phyloP scores from a whole-genome alignment of 495 filamentous ascomycete species.

The Lophiotrema nucula region DNA sequence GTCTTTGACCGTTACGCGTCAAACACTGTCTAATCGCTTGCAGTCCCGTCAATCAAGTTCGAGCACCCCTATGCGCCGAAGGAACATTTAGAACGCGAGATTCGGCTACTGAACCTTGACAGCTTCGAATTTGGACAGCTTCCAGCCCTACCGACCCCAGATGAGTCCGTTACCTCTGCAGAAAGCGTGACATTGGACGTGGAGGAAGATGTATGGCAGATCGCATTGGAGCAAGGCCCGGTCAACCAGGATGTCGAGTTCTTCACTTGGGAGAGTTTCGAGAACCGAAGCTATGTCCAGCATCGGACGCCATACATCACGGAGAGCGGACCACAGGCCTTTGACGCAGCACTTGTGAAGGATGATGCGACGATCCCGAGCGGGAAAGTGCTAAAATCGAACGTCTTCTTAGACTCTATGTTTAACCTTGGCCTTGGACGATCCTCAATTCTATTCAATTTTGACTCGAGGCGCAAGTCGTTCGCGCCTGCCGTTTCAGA shows the following conservation, averaged over 20 bases:
- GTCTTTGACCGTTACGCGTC: conserved; percentile 22
- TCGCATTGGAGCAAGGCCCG: conserved; percentile 36
- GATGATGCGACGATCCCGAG: background rate
- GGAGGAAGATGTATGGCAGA: conserved; percentile 38
- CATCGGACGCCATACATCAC: conserved; percentile 64
- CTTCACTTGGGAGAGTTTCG: conserved; percentile 67
- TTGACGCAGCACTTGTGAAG: conserved; percentile 58
- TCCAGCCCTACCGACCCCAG: conserved; percentile 26
- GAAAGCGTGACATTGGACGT: conserved; percentile 5
- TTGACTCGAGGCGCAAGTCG: conserved; percentile 53
- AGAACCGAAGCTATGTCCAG: conserved; percentile 44
- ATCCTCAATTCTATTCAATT: conserved; percentile 75
- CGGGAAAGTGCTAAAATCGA: conserved; percentile 35
- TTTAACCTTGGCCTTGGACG: conserved; percentile 75
- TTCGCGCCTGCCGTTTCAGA: conserved; percentile 59
- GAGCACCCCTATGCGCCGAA: conserved; percentile 39
- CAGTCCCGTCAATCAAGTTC: conserved; percentile 35
- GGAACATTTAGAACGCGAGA: conserved; percentile 31
- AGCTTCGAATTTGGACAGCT: conserved; percentile 35
- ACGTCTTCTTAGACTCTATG: conserved; percentile 60
- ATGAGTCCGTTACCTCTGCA: conserved; percentile 24
- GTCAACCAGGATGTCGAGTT: conserved; percentile 52
- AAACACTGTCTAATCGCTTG: conserved; percentile 9
- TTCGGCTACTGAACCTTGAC: conserved; percentile 36
- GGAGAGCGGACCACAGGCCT: conserved; percentile 69